Base-by-base conservation (phyloP, 164 flowering plant species). In the Liriodendron chinense region DNA sequence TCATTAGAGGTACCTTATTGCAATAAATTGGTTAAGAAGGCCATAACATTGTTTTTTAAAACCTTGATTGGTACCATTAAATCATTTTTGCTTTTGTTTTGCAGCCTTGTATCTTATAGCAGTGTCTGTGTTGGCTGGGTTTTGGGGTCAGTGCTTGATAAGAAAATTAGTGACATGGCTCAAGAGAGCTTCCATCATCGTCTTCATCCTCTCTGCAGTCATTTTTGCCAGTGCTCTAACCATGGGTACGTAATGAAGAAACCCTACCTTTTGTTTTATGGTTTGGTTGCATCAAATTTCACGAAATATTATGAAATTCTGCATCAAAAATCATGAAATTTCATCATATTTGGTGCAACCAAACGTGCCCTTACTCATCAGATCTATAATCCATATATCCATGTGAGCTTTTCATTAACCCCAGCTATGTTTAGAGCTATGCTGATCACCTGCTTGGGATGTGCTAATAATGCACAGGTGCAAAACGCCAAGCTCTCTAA, bases 151-250 rank as follows among this genome's bases (percentile, higher is more conserved):
- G 72, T 90, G 62, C 77, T 82, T 87, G n/a, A 79, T 96, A 14
- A 84, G 99, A 81, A 96, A 89, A 72, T 69, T 92, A 1, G 72
- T 96, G 64, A 74, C 89, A 4, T 68, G 91, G 59, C 80, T 96
- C 3, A 86, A 75, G 76, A 88, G 99, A 76, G 95, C 93, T 68
- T 96, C 99, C 0, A 7, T 96, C 78, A 94, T 94, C 26, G 84
- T 94, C 23, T 96, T 96, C 85, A 84, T 94, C 68, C 93, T 96
- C 64, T 94, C 99, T 7, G 92, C 84, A 18, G 97, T 96, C 76
- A 96, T 96, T 77, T 91, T 92, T 75, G 95, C 95, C 1, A 94
- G 99, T 76, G 98, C 99, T 73, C 63, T 96, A 72, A 89, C 90
- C 25, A 96, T 96, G 99, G 98, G 99, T 96, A 87, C 57, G 8